Evolutionary conservation across 2,329 filamentous ascomycete species (phyloP).

Genomic region (Aspergillus tanneri): DNA sequence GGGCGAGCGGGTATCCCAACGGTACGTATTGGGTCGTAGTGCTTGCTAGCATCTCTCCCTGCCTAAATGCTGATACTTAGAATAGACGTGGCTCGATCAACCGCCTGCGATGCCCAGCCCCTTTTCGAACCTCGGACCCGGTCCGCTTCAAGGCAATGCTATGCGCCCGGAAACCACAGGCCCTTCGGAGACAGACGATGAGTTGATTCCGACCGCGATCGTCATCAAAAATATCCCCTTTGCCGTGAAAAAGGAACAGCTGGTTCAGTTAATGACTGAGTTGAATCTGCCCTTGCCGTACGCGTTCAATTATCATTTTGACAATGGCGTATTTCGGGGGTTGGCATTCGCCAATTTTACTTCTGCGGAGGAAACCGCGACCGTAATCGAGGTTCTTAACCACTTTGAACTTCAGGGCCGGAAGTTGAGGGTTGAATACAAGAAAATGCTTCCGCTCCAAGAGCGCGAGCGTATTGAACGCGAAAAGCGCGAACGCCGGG

Average conservation of each 20-base stretch:
- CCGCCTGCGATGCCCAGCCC: slow-evolving; percentile 50
- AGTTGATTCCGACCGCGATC: slow-evolving; percentile 95
- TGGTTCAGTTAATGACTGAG: slow-evolving; percentile 90
- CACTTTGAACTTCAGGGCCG: slow-evolving; percentile 92
- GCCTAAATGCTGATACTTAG: neutral
- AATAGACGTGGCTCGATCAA: slow-evolving; percentile 64
- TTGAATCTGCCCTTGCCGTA: slow-evolving; percentile 92
- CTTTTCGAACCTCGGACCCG: slow-evolving; percentile 47
- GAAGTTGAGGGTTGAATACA: slow-evolving; percentile 95
- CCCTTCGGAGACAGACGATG: slow-evolving; percentile 58
- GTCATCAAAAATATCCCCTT: slow-evolving; percentile 99
- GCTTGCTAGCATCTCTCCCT: no score
- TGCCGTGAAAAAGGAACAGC: slow-evolving; percentile 93
- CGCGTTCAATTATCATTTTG: slow-evolving; percentile 99
- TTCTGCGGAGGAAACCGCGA: slow-evolving; percentile 86
- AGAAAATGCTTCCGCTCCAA: slow-evolving; percentile 96
- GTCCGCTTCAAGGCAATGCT: slow-evolving; percentile 42
- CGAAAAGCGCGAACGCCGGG: slow-evolving; percentile 92
- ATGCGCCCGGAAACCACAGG: slow-evolving; percentile 43
- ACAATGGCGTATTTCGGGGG: slow-evolving; percentile 94
- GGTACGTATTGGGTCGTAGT: slow-evolving; percentile 54
- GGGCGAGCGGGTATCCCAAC: slow-evolving; percentile 65
- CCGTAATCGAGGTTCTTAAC: slow-evolving; percentile 91
- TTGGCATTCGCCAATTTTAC: slow-evolving; percentile 98
- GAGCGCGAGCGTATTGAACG: slow-evolving; percentile 95